These are phyloP conservation scores for Hebeloma cylindrosporum DNA, from an alignment of 768 basidiomycete species.

Conservation along the genomic window DNA sequence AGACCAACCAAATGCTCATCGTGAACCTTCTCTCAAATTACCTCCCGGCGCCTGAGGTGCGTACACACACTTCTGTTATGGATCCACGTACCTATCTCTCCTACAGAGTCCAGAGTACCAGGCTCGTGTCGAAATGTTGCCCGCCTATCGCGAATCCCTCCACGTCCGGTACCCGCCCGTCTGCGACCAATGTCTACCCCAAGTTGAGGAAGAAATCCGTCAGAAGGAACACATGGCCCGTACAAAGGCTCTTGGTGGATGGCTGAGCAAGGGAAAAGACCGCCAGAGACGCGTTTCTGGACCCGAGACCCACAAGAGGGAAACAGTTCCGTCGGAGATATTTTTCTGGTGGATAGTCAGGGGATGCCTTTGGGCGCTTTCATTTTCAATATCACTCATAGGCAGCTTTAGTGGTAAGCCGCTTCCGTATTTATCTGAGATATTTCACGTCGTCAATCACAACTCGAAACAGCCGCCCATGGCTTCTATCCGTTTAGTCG, in stretches of 20 bases:
- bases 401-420: constrained; percentile 50
- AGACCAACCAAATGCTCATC: constrained; percentile 89
- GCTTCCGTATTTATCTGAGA: not conserved
- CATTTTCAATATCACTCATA: constrained; percentile 41
- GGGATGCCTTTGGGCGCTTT: constrained; percentile 64
- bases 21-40: constrained; percentile 88
- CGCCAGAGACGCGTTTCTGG: constrained; percentile 49
- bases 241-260: constrained; percentile 70
- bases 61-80: constrained; percentile 24
- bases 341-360: constrained; percentile 66
- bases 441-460: constrained; percentile 2
- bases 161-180: constrained; percentile 86
- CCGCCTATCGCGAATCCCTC: constrained; percentile 72
- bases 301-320: constrained; percentile 41
- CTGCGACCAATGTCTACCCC: constrained; percentile 71
- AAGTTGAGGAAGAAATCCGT: constrained; percentile 79
- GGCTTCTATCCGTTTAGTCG: constrained; percentile 29
- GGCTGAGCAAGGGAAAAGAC: constrained; percentile 67
- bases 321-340: constrained; percentile 40
- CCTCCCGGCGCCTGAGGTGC: constrained; percentile 73
- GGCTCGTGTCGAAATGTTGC: constrained; percentile 58
- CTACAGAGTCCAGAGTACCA: constrained; percentile 72
- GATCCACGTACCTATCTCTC: constrained; percentile 7
- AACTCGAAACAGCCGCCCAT: constrained; percentile 30
- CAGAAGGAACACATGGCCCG: constrained; percentile 82